phyloP scores from a whole-genome alignment of 768 basidiomycete genomes.

The Pilatotrama ljubarskyi region DNA sequence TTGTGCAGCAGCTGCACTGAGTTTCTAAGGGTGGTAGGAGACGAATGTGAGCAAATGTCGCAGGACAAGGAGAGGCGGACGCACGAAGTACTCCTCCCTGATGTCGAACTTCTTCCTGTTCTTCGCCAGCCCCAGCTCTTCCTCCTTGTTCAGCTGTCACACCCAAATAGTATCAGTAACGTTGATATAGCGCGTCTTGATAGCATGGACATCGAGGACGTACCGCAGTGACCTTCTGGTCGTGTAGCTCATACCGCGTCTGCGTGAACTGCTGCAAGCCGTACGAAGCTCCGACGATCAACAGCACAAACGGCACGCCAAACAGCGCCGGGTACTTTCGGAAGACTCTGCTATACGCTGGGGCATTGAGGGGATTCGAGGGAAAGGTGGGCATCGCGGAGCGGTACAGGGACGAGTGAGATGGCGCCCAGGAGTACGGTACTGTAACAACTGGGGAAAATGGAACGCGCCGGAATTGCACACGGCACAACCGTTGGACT shows the following conservation, averaged over 20 bases:
- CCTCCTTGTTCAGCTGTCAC: constrained; percentile 67
- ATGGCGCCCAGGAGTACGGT: background rate
- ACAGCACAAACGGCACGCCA: constrained; percentile 81
- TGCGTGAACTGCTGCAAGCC: constrained; percentile 83
- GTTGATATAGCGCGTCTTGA: too few species aligned
- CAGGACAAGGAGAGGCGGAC: constrained; percentile 34
- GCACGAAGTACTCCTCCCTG: constrained; percentile 92
- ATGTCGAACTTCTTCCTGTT: constrained; percentile 85
- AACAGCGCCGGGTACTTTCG: constrained; percentile 71
- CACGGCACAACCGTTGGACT: too few species aligned
- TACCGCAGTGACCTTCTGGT: constrained; percentile 74
- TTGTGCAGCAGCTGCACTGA: constrained; percentile 61
- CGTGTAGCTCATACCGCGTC: constrained; percentile 87
- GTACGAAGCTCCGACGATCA: constrained; percentile 87
- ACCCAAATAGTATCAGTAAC: background rate
- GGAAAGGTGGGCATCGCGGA: constrained; percentile 50
- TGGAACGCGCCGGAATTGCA: too few species aligned
- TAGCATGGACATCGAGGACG: constrained; percentile 9
- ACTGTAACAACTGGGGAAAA: too few species aligned
- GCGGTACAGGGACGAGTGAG: background rate
- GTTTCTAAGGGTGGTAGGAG: constrained; percentile 44
- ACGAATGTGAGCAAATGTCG: background rate
- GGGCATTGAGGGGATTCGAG: constrained; percentile 46
- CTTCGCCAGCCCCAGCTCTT: constrained; percentile 72
- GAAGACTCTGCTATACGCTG: constrained; percentile 44